phyloP scores from a whole-genome alignment of 345 rosid species.

The Euphorbia peplus region DNA sequence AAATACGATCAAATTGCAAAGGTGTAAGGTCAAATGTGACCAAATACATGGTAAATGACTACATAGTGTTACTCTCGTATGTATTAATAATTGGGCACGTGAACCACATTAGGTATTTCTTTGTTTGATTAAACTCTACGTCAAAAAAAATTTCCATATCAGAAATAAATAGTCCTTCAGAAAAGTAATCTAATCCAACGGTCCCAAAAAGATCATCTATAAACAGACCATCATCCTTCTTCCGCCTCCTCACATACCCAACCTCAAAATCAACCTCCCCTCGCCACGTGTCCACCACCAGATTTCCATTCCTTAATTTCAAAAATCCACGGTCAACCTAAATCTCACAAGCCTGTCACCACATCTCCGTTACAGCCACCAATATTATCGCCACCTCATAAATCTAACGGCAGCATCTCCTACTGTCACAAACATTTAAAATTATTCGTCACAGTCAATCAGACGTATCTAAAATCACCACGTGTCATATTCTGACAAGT shows the following conservation, averaged over 20 bases:
- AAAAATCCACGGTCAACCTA: not conserved
- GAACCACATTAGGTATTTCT: not conserved
- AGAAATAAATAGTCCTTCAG: too few species aligned
- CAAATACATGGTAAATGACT: too few species aligned
- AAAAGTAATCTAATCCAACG: constrained; percentile 19
- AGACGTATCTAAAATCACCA: constrained; percentile 14
- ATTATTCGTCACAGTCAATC: not conserved
- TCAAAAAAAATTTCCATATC: not conserved
- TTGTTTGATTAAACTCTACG: not conserved
- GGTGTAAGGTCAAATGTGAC: too few species aligned
- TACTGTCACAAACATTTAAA: not conserved
- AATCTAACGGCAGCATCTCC: not conserved
- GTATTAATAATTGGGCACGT: too few species aligned
- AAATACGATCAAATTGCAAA: too few species aligned
- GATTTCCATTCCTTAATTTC: constrained; percentile 1
- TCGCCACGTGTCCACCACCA: constrained; percentile 14
- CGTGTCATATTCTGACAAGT: constrained; percentile 12
- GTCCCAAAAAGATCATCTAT: not conserved
- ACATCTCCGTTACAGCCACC: constrained; percentile 7
- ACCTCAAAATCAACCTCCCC: not conserved
- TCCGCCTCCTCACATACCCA: not conserved
- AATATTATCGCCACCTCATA: not conserved
- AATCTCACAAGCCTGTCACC: not conserved
- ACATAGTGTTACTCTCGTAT: too few species aligned
- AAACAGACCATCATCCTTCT: too few species aligned